These are phyloP conservation scores for Halophytophthora polymorphica DNA, from an alignment of 352 stramenopile genomes.

Conservation along the genomic window DNA sequence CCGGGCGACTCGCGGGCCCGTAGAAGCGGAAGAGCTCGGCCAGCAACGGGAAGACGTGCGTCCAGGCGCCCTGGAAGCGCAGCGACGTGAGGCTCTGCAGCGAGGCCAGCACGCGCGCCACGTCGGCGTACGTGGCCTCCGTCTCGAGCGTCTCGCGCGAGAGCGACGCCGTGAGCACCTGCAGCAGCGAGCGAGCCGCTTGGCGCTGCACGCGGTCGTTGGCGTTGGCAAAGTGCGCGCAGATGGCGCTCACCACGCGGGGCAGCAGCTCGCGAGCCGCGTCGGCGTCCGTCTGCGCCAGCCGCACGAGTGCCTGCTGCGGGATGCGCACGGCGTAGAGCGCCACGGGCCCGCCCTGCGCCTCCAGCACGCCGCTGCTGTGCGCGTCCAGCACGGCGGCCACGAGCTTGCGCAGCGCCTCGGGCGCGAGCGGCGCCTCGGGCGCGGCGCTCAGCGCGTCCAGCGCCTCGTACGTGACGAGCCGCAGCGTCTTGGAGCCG, in stretches of 20 bases:
- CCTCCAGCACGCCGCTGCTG: constrained; percentile 58
- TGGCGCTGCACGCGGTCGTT: constrained; percentile 62
- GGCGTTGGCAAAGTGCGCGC: constrained; percentile 68
- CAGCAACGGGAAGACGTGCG: constrained; percentile 73
- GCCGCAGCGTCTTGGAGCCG: constrained; percentile 68
- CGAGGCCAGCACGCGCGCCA: constrained; percentile 68
- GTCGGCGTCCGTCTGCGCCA: constrained; percentile 53
- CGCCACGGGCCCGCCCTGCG: constrained; percentile 38
- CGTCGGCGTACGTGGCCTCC: constrained; percentile 55
- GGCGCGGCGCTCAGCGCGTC: constrained; percentile 52
- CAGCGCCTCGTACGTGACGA: constrained; percentile 78
- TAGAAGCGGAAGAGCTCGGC: constrained; percentile 75
- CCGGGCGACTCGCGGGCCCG: constrained; percentile 43
- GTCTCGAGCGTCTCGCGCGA: constrained; percentile 46
- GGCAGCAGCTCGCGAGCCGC: constrained; percentile 64
- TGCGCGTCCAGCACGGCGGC: constrained; percentile 57
- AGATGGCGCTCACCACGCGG: constrained; percentile 69
- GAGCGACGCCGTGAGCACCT: constrained; percentile 61
- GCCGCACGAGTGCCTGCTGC: constrained; percentile 59
- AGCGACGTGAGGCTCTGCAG: constrained; percentile 80
- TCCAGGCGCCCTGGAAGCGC: constrained; percentile 80
- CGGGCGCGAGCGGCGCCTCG: constrained; percentile 57
- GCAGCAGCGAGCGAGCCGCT: constrained; percentile 53
- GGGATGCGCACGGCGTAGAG: constrained; percentile 68
- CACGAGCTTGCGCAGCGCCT: constrained; percentile 66